Conservation (phyloP, 805 yeast species). For the Kregervanrija delftensis region DNA sequence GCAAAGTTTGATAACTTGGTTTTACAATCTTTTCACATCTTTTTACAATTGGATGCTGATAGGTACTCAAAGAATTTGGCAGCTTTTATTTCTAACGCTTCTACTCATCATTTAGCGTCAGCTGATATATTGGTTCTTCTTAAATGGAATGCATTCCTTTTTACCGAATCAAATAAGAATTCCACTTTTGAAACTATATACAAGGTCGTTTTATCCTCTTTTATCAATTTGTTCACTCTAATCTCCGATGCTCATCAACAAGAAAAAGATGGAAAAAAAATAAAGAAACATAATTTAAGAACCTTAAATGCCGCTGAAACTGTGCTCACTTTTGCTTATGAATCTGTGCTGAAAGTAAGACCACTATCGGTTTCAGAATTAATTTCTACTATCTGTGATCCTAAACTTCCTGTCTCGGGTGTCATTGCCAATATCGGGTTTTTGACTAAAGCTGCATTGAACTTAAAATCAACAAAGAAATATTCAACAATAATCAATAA, state of each 20-base stretch:
- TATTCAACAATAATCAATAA: conserved; percentile 5
- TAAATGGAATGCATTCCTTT: conserved; percentile 45
- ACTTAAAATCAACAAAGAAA: not conserved
- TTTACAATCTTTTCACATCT: conserved; percentile 30
- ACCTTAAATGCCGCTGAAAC: conserved; percentile 30
- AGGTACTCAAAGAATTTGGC: conserved; percentile 26
- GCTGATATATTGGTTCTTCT: conserved; percentile 52
- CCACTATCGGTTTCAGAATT: conserved; percentile 3
- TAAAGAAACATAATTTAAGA: conserved; percentile 34
- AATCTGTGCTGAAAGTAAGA: conserved; percentile 15
- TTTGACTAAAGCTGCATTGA: conserved; percentile 5
- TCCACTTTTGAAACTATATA: conserved; percentile 16
- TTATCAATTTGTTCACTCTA: conserved; percentile 32
- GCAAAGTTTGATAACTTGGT: conserved; percentile 39
- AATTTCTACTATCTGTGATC: conserved; percentile 10
- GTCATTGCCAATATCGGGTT: conserved; percentile 17
- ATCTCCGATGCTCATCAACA: conserved; percentile 11
- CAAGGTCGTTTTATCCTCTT: conserved; percentile 22
- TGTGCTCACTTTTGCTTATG: conserved; percentile 20
- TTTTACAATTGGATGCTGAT: conserved; percentile 27
- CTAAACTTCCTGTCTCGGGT: conserved; percentile 17
- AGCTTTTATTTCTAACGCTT: conserved; percentile 31
- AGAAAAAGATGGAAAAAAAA: conserved; percentile 21
- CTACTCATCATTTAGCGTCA: conserved; percentile 37
- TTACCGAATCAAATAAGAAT: conserved; percentile 19